Base-by-base conservation (phyloP, 148 eudicot species). In the Salicornia ramosissima region DNA sequence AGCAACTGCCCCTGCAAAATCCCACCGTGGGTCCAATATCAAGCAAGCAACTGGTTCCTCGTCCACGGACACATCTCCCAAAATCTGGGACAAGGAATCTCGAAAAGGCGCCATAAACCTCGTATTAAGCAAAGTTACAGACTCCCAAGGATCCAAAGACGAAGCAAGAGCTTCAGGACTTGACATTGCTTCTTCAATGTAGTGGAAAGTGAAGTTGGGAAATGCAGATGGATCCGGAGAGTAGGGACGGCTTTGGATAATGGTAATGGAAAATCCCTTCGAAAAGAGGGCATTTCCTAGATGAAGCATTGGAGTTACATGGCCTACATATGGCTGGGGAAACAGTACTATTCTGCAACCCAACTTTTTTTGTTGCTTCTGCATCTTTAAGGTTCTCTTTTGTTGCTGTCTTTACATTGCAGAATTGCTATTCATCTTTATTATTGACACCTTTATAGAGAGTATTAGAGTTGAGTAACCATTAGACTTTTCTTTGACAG, bases 271-370 rank as follows among this genome's bases (percentile, higher is more conserved):
- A 69, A 84, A 81, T 36, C 85, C 85, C 25, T 74, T 74, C 0
- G 81, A 67, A 59, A 74, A 77, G 22, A 84, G 83, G 31, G 70
- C 71, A 21, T 72, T 61, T 24, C 75, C 87, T 26, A 84, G 66
- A 30, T 82, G 70, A 19, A 84, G 57, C 87, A 81, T 82, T 14
- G 87, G 85, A 15, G 75, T 79, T 60, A 77, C 40, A 71, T 81
- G 85, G 26, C 87, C 87, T 62, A 71, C 73, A 31, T 67, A 74
- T 15, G 83, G 87, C 36, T 55, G 55, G 10, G 88, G 85, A 25
- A 82, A 78, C n/a, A 80, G 66, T 31, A 83, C 47, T 12, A 70
- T 56, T 69, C 75, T 77, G 45, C 55, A 66, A 29, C 59, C 42
- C 24, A 65, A 31, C 71, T 33, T 59, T 66, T 12, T 65, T 22